A percentile compares a stretch with the other conserved stretches of the same genome.
These are phyloP conservation scores for Brassica nigra DNA, from an alignment of 345 rosid species.

Conservation along the genomic window DNA sequence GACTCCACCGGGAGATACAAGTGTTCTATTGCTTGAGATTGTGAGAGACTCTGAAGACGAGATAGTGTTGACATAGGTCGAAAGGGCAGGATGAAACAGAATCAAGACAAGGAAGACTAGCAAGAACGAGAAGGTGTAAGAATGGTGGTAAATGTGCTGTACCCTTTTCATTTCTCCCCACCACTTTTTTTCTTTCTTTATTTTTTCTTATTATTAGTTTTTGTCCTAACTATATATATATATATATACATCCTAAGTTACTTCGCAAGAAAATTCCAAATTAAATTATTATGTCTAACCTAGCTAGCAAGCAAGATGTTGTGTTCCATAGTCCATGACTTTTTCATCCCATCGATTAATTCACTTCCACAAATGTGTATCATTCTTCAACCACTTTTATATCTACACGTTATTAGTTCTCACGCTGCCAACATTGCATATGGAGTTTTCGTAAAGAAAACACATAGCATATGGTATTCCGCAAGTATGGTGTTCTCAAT, in stretches of 20 bases:
- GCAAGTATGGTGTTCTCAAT: neutral
- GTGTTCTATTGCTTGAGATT: too few relatives aligned
- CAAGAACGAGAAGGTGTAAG: neutral
- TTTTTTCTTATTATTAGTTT: neutral
- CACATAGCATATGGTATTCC: neutral
- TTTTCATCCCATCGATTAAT: neutral
- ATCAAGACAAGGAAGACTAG: neutral
- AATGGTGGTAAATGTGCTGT: neutral
- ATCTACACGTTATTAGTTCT: neutral
- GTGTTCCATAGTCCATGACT: neutral
- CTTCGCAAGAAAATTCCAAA: neutral
- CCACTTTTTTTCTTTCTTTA: neutral
- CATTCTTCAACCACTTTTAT: neutral
- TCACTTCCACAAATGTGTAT: neutral
- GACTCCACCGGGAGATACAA: neutral
- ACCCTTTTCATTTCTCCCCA: neutral
- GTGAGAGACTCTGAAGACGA: too few relatives aligned
- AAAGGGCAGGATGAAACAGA: neutral
- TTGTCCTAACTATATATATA: neutral
- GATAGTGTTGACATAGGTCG: too few relatives aligned
- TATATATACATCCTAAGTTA: neutral
- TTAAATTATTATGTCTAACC: neutral
- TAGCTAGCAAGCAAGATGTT: neutral
- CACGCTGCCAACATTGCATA: neutral
- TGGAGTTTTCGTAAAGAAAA: neutral